phyloP scores from a whole-genome alignment of 768 basidiomycete genomes.

The Saitozyma sp. region DNA sequence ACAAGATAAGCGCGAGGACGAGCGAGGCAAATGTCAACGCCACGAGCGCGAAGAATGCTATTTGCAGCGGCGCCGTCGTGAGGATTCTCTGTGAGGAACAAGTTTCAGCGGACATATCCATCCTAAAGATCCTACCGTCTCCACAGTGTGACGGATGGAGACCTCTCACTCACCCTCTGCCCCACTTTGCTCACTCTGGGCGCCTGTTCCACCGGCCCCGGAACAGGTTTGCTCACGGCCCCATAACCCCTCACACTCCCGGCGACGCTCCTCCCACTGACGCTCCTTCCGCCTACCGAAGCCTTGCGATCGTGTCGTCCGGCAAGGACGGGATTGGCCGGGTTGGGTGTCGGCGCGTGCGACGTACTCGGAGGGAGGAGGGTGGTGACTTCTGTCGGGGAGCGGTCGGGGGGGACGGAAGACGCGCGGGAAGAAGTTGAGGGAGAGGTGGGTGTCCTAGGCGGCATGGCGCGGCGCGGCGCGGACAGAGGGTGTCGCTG shows the following conservation, averaged over 20 bases:
- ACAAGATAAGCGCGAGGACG: conserved; percentile 38
- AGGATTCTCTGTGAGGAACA: conserved; percentile 34
- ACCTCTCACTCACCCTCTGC: conserved; percentile 38
- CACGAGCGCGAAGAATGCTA: conserved; percentile 40
- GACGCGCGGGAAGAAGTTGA: conserved; percentile 2
- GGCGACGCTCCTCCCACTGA: conserved; percentile 33
- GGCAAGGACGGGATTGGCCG: conserved; percentile 7
- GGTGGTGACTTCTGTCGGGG: conserved; percentile 32
- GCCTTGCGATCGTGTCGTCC: conserved; percentile 27
- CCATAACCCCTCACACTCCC: conserved; percentile 41
- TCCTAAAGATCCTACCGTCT: neutral
- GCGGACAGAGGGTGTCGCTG: neutral
- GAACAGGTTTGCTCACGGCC: conserved; percentile 13
- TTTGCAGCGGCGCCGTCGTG: conserved; percentile 43
- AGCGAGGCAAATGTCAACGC: conserved; percentile 33
- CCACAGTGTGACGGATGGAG: neutral
- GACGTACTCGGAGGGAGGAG: conserved; percentile 29
- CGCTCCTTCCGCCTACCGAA: conserved; percentile 28
- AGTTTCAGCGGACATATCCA: conserved; percentile 4
- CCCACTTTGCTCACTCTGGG: conserved; percentile 45
- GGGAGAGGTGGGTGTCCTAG: neutral
- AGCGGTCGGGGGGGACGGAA: conserved; percentile 14
- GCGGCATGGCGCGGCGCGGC: conserved; percentile 10
- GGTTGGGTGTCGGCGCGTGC: conserved; percentile 5
- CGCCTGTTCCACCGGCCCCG: conserved; percentile 36